Conservation (phyloP, 139 green algal genomes). For the Closterium sp. region DNA sequence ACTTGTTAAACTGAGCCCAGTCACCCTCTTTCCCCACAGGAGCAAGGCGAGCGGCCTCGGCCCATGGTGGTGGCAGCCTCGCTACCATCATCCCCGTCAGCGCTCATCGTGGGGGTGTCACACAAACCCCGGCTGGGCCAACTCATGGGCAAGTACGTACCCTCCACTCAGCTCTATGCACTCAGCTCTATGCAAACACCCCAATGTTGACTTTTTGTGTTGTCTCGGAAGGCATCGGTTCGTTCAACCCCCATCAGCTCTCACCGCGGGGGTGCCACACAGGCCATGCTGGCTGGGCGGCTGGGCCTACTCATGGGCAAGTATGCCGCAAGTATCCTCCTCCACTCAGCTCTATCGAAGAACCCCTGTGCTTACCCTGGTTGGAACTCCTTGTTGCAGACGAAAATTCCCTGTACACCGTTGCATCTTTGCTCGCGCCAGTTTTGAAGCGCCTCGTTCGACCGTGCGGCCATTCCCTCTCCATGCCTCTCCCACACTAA, state of each 20-base stretch:
- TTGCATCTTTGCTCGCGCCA: background rate
- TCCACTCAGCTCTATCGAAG: background rate
- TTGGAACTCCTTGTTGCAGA: no score
- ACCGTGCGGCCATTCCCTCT: background rate
- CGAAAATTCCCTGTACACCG: background rate
- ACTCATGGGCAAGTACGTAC: constrained; percentile 24
- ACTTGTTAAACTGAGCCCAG: background rate
- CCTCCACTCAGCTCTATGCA: background rate
- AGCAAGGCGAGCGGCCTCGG: constrained; percentile 9
- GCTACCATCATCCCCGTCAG: background rate
- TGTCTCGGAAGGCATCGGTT: no score
- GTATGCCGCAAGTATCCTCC: constrained; percentile 13
- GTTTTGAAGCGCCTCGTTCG: background rate
- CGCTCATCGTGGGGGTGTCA: constrained; percentile 20
- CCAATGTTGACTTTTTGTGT: background rate
- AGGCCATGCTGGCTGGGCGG: no score
- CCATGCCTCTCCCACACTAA: background rate
- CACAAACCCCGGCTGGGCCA: constrained; percentile 20
- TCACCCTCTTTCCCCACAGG: background rate
- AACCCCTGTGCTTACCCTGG: background rate
- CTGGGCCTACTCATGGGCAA: constrained; percentile 17
- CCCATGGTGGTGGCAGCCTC: constrained; percentile 37
- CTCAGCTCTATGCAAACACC: background rate
- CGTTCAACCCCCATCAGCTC: background rate
- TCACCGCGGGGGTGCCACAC: constrained; percentile 22